Base-by-base conservation (phyloP, 2,329 filamentous ascomycete genomes). In the Microthyrium microscopicum region DNA sequence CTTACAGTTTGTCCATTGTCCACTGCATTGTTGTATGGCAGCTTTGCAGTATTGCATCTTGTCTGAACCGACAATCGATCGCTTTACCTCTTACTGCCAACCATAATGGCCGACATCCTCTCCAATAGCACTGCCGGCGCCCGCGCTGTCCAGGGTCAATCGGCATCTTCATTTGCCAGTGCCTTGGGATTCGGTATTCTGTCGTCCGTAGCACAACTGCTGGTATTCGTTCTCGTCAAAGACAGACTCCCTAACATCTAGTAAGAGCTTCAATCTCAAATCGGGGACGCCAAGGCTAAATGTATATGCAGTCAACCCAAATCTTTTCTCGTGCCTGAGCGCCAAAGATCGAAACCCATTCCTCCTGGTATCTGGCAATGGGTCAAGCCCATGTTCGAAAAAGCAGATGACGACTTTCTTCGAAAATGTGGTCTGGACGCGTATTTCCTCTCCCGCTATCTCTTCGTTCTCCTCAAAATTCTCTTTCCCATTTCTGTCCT, bases 381-480 rank as follows among this genome's bases (percentile, higher is more conserved):
- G 68, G 53, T 69, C 31, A 48, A 51, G 11, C 64, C 67, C 3
- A 63, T 61, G 42, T 92, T 64, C 64, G 80, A 58, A 53, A 74
- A 60, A 58, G 81, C 58, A 53, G 72, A 62, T 68, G 81, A 81
- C 9, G 82, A 92, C 44, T 73, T 98, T 44, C 92, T 98, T 46
- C 77, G 87, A 34, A 92, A 94, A 55, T 94, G 87, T 44, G 89
- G 89, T 13, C 69, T 98, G 7, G 89, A 98, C 51, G 84, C 87
- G 47, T 98, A 93, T 58, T 93, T 95, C 61, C 98, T 98, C 54
- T 66, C 98, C 1, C 79, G 91, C 40, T 98, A 93, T 48, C 68
- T 85, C 18, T 73, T 77, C 40, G 78, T 81, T 47, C 70, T 95
- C 4, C 68, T 95, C 27, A 75, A 93, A 50, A 92, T 98, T 40